These are phyloP conservation scores for Nosema granulosis DNA, from an alignment of 371 early-diverging fungal genomes.

Conservation along the genomic window DNA sequence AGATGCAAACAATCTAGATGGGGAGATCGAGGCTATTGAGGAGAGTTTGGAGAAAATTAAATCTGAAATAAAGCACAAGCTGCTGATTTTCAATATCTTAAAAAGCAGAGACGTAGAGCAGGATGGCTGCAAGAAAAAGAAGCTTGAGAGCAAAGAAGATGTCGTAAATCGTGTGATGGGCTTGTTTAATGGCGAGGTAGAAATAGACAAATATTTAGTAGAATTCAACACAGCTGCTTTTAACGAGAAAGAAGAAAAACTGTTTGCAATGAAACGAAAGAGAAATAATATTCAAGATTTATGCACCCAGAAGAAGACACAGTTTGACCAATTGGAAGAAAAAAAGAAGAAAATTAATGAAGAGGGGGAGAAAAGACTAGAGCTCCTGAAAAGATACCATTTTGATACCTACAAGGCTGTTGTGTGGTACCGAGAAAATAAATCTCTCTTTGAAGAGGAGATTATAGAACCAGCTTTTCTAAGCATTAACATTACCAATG, in stretches of 20 bases:
- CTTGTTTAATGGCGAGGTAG: not conserved
- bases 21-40: constrained; percentile 48
- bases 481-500: constrained; percentile 54
- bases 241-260: constrained; percentile 43
- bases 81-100: too few species aligned
- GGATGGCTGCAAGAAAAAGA: not conserved
- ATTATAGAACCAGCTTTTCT: constrained; percentile 65
- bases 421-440: constrained; percentile 58
- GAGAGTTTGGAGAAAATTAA: constrained; percentile 10
- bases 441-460: constrained; percentile 57
- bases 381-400: constrained; percentile 60
- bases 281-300: constrained; percentile 46
- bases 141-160: not conserved
- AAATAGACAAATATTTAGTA: constrained; percentile 19
- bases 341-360: constrained; percentile 47
- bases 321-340: constrained; percentile 51
- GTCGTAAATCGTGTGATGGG: too few species aligned
- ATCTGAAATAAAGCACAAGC: not conserved
- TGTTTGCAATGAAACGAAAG: constrained; percentile 34
- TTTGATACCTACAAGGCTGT: constrained; percentile 66
- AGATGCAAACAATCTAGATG: constrained; percentile 16
- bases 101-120: not conserved
- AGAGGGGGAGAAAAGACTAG: constrained; percentile 50
- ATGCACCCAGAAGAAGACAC: constrained; percentile 36
- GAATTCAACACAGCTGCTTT: constrained; percentile 11